These are phyloP conservation scores for Psilocybe mexicana DNA, from an alignment of 1,284 basidiomycete species.

Conservation along the genomic window DNA sequence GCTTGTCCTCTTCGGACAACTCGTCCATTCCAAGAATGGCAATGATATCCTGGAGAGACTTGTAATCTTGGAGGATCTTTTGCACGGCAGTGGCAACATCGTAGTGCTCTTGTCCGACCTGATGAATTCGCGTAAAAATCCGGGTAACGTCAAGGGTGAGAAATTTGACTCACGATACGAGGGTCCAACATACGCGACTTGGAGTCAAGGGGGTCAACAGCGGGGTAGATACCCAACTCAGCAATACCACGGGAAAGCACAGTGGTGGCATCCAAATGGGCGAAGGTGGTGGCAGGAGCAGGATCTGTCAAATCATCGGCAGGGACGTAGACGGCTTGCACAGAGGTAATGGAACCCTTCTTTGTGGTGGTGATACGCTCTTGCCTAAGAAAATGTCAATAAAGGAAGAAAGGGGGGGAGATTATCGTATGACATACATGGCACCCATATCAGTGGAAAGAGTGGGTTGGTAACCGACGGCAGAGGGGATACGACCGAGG, in stretches of 20 bases:
- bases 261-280: constrained; percentile 99
- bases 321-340: constrained; percentile 99
- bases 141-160: neutral
- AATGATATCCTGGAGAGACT: constrained; percentile 97
- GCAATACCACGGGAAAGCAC: constrained; percentile 98
- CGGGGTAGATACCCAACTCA: constrained; percentile 99
- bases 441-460: constrained; percentile 99
- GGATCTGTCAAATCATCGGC: constrained; percentile 99
- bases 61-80: constrained; percentile 99
- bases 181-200: constrained; percentile 99
- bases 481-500: constrained; percentile 99
- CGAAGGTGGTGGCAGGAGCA: constrained; percentile 98
- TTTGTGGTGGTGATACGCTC: constrained; percentile 99
- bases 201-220: constrained; percentile 98
- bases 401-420: neutral
- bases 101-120: constrained; percentile 91
- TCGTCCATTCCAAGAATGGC: constrained; percentile 99
- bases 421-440: constrained; percentile 69
- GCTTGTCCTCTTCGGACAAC: constrained; percentile 99
- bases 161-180: constrained; percentile 77
- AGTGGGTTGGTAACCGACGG: constrained; percentile 99
- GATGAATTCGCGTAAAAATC: neutral
- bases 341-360: constrained; percentile 99
- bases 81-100: constrained; percentile 93
- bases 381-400: constrained; percentile 55